These are phyloP conservation scores for Collybiopsis luxurians DNA, from an alignment of 768 basidiomycete species.

Conservation along the genomic window DNA sequence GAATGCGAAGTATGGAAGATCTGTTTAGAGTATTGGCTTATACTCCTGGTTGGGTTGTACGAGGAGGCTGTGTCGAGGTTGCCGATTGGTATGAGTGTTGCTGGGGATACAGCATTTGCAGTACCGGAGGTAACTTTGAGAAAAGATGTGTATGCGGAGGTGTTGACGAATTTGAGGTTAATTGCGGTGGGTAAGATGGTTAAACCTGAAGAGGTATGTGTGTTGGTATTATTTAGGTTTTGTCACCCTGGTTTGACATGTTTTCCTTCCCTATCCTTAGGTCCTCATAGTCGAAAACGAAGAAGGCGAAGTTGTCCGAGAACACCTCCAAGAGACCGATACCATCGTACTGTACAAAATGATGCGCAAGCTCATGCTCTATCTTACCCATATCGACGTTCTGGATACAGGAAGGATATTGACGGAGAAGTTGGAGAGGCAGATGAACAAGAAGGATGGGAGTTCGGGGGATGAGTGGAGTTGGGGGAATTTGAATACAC, in stretches of 20 bases:
- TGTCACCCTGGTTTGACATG: not conserved
- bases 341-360: constrained; percentile 82
- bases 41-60: constrained; percentile 73
- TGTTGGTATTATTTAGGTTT: too few species aligned
- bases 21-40: constrained; percentile 76
- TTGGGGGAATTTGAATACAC: constrained; percentile 78
- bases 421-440: constrained; percentile 72
- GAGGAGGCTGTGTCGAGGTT: constrained; percentile 68
- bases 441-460: constrained; percentile 45
- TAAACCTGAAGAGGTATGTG: constrained; percentile 72
- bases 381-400: constrained; percentile 77
- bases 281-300: constrained; percentile 81
- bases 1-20: constrained; percentile 85
- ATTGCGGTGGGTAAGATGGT: constrained; percentile 85
- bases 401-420: constrained; percentile 74
- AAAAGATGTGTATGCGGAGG: constrained; percentile 66
- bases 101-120: too few species aligned
- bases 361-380: constrained; percentile 77
- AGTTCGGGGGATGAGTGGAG: constrained; percentile 64
- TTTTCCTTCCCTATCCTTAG: constrained; percentile 32
- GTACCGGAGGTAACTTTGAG: not conserved
- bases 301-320: constrained; percentile 80
- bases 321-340: constrained; percentile 78
- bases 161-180: constrained; percentile 65
- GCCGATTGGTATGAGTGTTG: not conserved